Conservation (phyloP, 805 yeast species). For the Cyberlindnera meyerae region DNA sequence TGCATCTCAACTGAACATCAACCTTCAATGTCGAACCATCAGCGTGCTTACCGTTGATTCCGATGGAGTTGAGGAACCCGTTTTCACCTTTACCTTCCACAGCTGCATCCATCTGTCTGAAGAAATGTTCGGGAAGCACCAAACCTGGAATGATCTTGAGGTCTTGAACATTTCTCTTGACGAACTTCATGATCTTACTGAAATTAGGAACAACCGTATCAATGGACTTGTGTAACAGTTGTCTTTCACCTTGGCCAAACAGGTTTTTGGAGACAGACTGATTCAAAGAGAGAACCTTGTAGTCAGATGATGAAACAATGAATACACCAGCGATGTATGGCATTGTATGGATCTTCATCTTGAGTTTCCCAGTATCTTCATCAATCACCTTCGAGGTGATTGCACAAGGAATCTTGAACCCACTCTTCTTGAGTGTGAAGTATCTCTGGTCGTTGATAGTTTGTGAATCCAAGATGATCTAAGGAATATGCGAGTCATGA, state of each 20-base stretch:
- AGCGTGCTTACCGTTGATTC: slow-evolving; percentile 62
- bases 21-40: slow-evolving; percentile 64
- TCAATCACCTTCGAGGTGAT: slow-evolving; percentile 57
- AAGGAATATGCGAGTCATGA: slow-evolving; percentile 20
- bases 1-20: slow-evolving; percentile 77
- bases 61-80: slow-evolving; percentile 57
- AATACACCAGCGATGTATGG: slow-evolving; percentile 88
- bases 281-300: slow-evolving; percentile 64
- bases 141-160: slow-evolving; percentile 53
- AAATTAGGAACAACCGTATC: slow-evolving; percentile 62
- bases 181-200: slow-evolving; percentile 31
- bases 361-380: slow-evolving; percentile 39
- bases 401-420: slow-evolving; percentile 65
- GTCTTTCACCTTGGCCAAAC: slow-evolving; percentile 58
- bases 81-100: slow-evolving; percentile 34
- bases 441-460: slow-evolving; percentile 55
- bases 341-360: slow-evolving; percentile 66
- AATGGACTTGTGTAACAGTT: slow-evolving; percentile 43
- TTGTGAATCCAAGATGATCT: slow-evolving; percentile 30
- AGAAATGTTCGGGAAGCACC: slow-evolving; percentile 88
- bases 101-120: slow-evolving; percentile 53
- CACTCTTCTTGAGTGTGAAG: slow-evolving; percentile 48
- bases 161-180: slow-evolving; percentile 32
- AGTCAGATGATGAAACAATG: slow-evolving; percentile 45
- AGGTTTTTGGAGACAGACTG: slow-evolving; percentile 72